phyloP scores from a whole-genome alignment of 495 filamentous ascomycete genomes.

The Aspergillus diversus region DNA sequence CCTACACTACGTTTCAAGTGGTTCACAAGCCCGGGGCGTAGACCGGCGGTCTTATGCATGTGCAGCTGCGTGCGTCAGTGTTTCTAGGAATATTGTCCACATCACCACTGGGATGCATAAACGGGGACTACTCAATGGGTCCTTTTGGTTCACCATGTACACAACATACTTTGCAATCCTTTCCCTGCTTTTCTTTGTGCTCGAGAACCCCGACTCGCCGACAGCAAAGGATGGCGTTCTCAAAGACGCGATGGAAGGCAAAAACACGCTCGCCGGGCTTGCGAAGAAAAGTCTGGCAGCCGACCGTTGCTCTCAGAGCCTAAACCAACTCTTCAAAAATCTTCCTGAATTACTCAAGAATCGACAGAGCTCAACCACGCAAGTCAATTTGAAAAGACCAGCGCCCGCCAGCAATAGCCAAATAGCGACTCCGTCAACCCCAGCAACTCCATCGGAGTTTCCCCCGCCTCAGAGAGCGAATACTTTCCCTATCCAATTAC shows the following conservation, averaged over 20 bases:
- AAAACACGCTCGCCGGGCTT: constrained; percentile 74
- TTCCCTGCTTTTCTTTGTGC: constrained; percentile 83
- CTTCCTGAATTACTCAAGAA: constrained; percentile 71
- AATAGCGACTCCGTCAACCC: constrained; percentile 29
- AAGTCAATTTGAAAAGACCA: constrained; percentile 48
- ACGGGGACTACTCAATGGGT: constrained; percentile 78
- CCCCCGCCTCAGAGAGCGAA: constrained; percentile 48
- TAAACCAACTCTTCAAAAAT: constrained; percentile 77
- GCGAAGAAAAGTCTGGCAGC: constrained; percentile 86
- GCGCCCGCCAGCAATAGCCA: constrained; percentile 34
- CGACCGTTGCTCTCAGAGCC: constrained; percentile 75
- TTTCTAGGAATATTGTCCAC: constrained; percentile 92
- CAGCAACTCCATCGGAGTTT: constrained; percentile 34
- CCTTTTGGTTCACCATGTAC: constrained; percentile 97
- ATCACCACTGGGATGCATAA: constrained; percentile 89
- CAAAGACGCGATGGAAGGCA: constrained; percentile 81
- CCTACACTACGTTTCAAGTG: constrained; percentile 86
- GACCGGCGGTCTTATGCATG: constrained; percentile 90
- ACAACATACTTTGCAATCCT: constrained; percentile 95
- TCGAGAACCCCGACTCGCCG: constrained; percentile 83
- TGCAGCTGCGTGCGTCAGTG: constrained; percentile 87
- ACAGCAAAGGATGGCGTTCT: constrained; percentile 76
- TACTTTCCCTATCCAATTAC: constrained; percentile 50
- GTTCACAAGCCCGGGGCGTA: constrained; percentile 64
- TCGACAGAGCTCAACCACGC: constrained; percentile 47